These are phyloP conservation scores for Peronospora farinosa DNA, from an alignment of 352 stramenopile genomes.

Conservation along the genomic window DNA sequence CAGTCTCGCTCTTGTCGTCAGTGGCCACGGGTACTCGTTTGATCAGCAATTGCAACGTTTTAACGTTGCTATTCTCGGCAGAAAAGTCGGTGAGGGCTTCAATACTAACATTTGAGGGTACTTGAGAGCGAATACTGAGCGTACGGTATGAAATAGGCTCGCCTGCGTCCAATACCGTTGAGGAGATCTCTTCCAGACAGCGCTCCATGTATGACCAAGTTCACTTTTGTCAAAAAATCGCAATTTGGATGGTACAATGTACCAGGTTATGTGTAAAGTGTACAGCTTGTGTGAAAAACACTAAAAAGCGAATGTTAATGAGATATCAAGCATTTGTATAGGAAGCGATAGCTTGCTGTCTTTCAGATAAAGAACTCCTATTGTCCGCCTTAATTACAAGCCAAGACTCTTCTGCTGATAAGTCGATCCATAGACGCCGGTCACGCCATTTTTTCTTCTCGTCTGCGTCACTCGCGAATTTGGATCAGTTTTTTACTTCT, in stretches of 20 bases:
- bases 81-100: slow-evolving; percentile 40
- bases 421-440: slow-evolving; percentile 13
- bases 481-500: slow-evolving; percentile 54
- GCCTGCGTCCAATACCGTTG: slow-evolving; percentile 46
- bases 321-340: too few relatives aligned
- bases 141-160: slow-evolving; percentile 53
- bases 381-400: slow-evolving; percentile 22
- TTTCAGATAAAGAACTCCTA: slow-evolving; percentile 37
- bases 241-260: neutral
- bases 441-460: slow-evolving; percentile 3
- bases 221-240: slow-evolving; percentile 17
- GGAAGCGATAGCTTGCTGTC: too few relatives aligned
- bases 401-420: slow-evolving; percentile 15
- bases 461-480: slow-evolving; percentile 9
- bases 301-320: too few relatives aligned
- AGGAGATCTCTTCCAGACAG: slow-evolving; percentile 51
- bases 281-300: too few relatives aligned
- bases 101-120: slow-evolving; percentile 19
- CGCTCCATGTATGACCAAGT: slow-evolving; percentile 19
- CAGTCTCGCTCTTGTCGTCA: slow-evolving; percentile 18
- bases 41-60: slow-evolving; percentile 36
- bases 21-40: slow-evolving; percentile 18
- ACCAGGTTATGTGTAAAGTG: too few relatives aligned
- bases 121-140: slow-evolving; percentile 34
- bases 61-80: slow-evolving; percentile 26